Evolutionary conservation across 345 rosid genomes (phyloP).

Genomic region (Linum tenue): DNA sequence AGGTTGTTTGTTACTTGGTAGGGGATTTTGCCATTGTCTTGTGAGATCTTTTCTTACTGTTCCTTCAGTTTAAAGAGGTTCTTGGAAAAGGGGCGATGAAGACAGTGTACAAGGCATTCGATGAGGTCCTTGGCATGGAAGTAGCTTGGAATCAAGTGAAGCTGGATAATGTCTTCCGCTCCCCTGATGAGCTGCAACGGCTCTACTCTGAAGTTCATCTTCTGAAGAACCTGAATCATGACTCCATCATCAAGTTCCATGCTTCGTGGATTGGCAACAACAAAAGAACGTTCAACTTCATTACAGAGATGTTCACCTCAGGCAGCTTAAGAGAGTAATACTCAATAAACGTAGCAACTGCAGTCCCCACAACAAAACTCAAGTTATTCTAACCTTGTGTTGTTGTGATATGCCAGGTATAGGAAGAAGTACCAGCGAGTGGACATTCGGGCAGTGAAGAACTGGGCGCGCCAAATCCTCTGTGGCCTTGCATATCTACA

Average conservation of each 20-base stretch:
- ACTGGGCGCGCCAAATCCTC: conserved; percentile 52
- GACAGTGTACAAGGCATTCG: conserved; percentile 75
- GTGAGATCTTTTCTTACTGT: background rate
- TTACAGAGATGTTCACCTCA: conserved; percentile 79
- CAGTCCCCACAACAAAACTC: background rate
- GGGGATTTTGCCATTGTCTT: too few species aligned
- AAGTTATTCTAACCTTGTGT: background rate
- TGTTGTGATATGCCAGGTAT: conserved; percentile 32
- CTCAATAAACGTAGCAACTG: background rate
- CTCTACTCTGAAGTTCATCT: conserved; percentile 84
- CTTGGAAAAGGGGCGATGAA: conserved; percentile 84
- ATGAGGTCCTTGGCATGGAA: conserved; percentile 63
- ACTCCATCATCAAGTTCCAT: conserved; percentile 56
- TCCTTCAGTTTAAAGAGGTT: conserved; percentile 44
- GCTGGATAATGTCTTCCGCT: conserved; percentile 44
- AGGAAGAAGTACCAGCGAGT: conserved; percentile 44
- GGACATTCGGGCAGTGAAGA: conserved; percentile 51
- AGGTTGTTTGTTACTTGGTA: too few species aligned
- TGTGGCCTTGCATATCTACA: conserved; percentile 54
- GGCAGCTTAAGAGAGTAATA: conserved; percentile 66
- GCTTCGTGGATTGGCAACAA: conserved; percentile 66
- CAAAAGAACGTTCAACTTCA: conserved; percentile 58
- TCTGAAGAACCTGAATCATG: conserved; percentile 61
- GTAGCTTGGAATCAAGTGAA: conserved; percentile 79
- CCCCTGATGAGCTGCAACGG: conserved; percentile 67